A percentile compares a stretch with the other conserved stretches of the same genome.
Conservation (phyloP, 371 early-diverging fungal species). For the Apophysomyces ossiformis region DNA sequence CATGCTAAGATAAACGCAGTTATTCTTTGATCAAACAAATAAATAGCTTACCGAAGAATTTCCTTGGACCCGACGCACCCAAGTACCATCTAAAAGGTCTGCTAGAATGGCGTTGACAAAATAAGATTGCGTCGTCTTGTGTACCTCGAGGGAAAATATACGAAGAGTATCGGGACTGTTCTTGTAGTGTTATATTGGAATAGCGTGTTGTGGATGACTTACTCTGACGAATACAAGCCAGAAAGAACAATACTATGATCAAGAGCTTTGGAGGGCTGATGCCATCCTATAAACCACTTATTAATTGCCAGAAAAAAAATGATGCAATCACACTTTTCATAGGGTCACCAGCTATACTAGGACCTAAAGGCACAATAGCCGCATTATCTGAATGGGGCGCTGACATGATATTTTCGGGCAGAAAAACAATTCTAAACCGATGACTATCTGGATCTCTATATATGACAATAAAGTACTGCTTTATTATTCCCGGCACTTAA, state of each 20-base stretch:
- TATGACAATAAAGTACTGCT: background rate
- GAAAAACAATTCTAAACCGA: slow-evolving; percentile 36
- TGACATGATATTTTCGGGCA: slow-evolving; percentile 27
- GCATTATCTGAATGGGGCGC: slow-evolving; percentile 32
- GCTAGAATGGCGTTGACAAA: slow-evolving; percentile 33
- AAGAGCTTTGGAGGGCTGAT: slow-evolving; percentile 31
- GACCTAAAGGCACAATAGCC: slow-evolving; percentile 4
- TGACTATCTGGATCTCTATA: slow-evolving; percentile 47
- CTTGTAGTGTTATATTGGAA: background rate
- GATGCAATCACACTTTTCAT: slow-evolving; percentile 25
- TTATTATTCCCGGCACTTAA: background rate
- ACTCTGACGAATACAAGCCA: slow-evolving; percentile 37
- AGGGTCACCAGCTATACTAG: slow-evolving; percentile 29
- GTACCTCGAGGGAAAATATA: slow-evolving; percentile 30
- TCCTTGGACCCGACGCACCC: slow-evolving; percentile 8
- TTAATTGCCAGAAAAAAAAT: slow-evolving; percentile 13
- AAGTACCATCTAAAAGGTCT: slow-evolving; percentile 21
- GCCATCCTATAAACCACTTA: slow-evolving; percentile 23
- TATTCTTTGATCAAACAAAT: background rate
- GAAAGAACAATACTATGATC: slow-evolving; percentile 22
- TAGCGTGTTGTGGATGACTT: slow-evolving; percentile 12
- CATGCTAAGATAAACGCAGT: slow-evolving; percentile 19
- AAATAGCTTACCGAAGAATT: slow-evolving; percentile 9
- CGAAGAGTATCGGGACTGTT: slow-evolving; percentile 36
- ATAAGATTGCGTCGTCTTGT: slow-evolving; percentile 30